Base-by-base conservation (phyloP, 2,329 filamentous ascomycete species). In the Teratosphaeria gauchensis region DNA sequence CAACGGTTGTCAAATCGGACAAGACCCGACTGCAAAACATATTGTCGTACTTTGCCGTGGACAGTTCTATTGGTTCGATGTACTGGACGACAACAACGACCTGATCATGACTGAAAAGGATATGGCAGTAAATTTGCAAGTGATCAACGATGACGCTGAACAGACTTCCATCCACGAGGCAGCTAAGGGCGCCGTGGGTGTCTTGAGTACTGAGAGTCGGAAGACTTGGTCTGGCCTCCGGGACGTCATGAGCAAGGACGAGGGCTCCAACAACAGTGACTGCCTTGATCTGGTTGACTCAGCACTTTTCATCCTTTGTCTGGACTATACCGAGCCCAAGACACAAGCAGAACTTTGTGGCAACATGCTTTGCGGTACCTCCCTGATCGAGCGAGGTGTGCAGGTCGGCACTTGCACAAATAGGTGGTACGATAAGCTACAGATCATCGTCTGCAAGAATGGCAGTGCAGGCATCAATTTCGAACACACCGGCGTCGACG, bases 51-150 rank as follows among this genome's bases (percentile, higher is more conserved):
- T 97, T 75, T 95, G 90, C 70, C 89, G 92, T 64, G 94, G 94
- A 1, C 94, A 99, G 66, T 92, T 97, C 69, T 99, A 99, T 75
- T 97, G 92, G 92, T 99, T 99, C 68, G 94, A 99, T 73, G 92
- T 96, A 1, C 79, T 99, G 19, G 94, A 99, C 66, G 87, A 92
- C 65, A 95, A 96, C 73, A 89, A 89, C 6, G 94, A 99, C 72
- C 78, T 95, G 58, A 96, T 99, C 74, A 97, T 97, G 92, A 92
- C 87, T 0, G 94, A 97, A 74, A 92, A 90, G 72, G 94, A 99
- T 68, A 83, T 99, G 57, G 86, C 89, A 6, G 80, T 96, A 70
- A 97, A 99, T 69, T 78, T 99, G 19, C 88, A 95, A 69, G 92
- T 90, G 14, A 94, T 97, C 67, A 83, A 95, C 57, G 89, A 95